These are phyloP conservation scores for Hydrangea macrophylla DNA, from an alignment of 148 eudicot genomes.

Conservation along the genomic window DNA sequence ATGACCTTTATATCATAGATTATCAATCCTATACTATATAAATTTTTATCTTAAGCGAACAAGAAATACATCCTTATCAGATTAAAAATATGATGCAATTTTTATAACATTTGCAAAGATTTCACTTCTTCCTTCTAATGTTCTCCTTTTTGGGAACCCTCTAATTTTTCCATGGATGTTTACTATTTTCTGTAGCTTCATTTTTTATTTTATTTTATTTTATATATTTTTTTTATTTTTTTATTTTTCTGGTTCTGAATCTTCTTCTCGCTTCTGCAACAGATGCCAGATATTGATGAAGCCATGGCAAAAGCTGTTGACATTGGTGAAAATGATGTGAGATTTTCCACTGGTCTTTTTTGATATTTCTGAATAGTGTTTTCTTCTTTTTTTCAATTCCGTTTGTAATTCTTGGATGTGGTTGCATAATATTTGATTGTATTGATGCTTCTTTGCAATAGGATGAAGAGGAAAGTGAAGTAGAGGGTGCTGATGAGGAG, in stretches of 20 bases:
- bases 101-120: background rate
- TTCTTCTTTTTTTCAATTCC: background rate
- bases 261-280: conserved; percentile 21
- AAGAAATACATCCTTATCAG: background rate
- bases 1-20: too few relatives aligned
- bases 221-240: too few relatives aligned
- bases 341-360: conserved; percentile 20
- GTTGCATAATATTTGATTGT: background rate
- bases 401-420: conserved; percentile 1
- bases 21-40: background rate
- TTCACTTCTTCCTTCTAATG: background rate
- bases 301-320: conserved; percentile 99
- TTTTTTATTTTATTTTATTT: background rate
- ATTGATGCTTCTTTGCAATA: conserved; percentile 16
- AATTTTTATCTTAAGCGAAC: background rate
- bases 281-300: conserved; percentile 84
- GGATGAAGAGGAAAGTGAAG: conserved; percentile 82
- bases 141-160: background rate
- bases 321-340: conserved; percentile 94
- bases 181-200: too few relatives aligned
- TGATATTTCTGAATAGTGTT: background rate
- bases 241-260: background rate
- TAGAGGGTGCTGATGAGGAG: conserved; percentile 48
- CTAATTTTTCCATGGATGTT: conserved; percentile 13
- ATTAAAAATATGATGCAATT: background rate